Evolutionary conservation across 805 yeast species (phyloP).

Genomic region (Saccharomyces eubayanus): DNA sequence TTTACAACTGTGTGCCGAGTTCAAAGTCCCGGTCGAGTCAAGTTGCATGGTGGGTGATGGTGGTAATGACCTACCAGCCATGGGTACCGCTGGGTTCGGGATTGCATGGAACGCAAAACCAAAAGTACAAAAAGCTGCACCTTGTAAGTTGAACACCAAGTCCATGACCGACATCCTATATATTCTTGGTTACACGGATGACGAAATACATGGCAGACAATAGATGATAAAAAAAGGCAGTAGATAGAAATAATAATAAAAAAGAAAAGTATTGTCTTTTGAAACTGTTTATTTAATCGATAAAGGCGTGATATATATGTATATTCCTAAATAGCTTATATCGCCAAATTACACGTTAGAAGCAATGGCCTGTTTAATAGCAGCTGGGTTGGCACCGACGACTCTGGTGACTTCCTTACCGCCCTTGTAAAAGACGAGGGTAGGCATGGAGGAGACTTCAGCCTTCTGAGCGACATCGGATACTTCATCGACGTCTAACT

Average conservation of each 20-base stretch:
- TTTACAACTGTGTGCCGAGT: conserved; percentile 48
- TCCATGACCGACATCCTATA: conserved; percentile 69
- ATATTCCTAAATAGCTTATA: neutral
- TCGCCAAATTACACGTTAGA: conserved; percentile 36
- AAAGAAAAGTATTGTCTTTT: neutral
- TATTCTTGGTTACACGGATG: conserved; percentile 64
- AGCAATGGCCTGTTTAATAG: conserved; percentile 61
- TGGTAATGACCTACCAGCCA: conserved; percentile 90
- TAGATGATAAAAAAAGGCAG: neutral
- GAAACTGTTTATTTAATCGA: neutral
- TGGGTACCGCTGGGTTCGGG: conserved; percentile 87
- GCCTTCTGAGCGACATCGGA: conserved; percentile 63
- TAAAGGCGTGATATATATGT: neutral
- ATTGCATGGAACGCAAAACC: conserved; percentile 98
- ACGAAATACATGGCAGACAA: conserved; percentile 34
- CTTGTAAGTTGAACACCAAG: conserved; percentile 68
- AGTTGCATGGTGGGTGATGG: conserved; percentile 94
- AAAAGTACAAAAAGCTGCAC: conserved; percentile 75
- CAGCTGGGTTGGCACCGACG: conserved; percentile 85
- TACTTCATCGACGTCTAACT: conserved; percentile 86
- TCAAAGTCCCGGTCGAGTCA: conserved; percentile 40
- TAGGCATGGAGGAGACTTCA: conserved; percentile 57
- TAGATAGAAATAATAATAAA: neutral
- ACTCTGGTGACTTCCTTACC: conserved; percentile 75
- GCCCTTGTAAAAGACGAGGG: conserved; percentile 66